phyloP scores from a whole-genome alignment of 768 basidiomycete species.

The Mycena floridula region DNA sequence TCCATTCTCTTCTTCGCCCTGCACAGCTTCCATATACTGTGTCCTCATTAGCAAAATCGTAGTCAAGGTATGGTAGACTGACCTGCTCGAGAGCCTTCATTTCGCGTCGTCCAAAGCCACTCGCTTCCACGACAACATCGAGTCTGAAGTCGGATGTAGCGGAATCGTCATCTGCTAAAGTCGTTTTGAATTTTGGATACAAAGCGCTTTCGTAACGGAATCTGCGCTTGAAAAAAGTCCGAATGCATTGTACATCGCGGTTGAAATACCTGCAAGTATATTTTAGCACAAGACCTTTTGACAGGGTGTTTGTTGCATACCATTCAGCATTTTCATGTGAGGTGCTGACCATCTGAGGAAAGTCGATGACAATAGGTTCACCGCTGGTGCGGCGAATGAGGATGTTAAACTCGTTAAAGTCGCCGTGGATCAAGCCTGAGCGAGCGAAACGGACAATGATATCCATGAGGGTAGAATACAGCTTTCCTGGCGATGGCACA shows the following conservation, averaged over 20 bases:
- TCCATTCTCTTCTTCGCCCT: conserved; percentile 25
- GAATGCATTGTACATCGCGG: conserved; percentile 94
- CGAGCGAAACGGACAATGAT: conserved; percentile 91
- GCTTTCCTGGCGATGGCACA: conserved; percentile 77
- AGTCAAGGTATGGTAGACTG: conserved; percentile 20
- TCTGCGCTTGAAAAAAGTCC: conserved; percentile 83
- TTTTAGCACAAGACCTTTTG: not conserved
- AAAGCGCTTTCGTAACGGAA: conserved; percentile 90
- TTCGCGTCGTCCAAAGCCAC: conserved; percentile 85
- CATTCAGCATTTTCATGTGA: conserved; percentile 96
- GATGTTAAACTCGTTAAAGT: conserved; percentile 99
- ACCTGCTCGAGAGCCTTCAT: conserved; percentile 83
- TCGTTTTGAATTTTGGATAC: conserved; percentile 80
- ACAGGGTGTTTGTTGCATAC: conserved; percentile 46
- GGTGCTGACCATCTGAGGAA: conserved; percentile 99
- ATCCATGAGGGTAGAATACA: conserved; percentile 93
- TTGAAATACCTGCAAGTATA: conserved; percentile 82
- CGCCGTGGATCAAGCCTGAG: conserved; percentile 95
- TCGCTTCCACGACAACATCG: conserved; percentile 90
- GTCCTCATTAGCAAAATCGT: conserved; percentile 12
- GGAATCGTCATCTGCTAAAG: conserved; percentile 36
- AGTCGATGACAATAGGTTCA: conserved; percentile 92
- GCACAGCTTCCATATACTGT: conserved; percentile 64
- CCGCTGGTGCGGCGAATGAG: conserved; percentile 72
- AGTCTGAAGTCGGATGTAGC: conserved; percentile 60